Percentiles rank a stretch among this genome's conserved stretches.
Conservation (phyloP, 2,329 filamentous ascomycete genomes). For the Ceratocystiopsis sp. region DNA sequence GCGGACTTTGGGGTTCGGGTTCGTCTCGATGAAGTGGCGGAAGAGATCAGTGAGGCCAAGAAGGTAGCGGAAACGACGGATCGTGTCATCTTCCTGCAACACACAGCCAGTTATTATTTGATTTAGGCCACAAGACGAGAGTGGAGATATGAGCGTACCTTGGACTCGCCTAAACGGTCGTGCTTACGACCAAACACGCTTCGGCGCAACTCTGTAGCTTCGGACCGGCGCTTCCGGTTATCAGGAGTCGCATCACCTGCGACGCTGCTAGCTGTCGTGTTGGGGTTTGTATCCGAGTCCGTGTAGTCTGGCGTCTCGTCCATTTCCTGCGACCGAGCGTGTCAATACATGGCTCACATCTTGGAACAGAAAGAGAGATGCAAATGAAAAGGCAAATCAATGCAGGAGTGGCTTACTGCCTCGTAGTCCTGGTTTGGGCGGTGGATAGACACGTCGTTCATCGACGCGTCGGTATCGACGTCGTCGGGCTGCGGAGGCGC, state of each 20-base stretch:
- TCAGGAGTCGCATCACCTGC: slow-evolving; percentile 57
- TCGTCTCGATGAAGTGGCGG: slow-evolving; percentile 96
- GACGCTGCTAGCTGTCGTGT: slow-evolving; percentile 67
- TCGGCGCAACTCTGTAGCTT: slow-evolving; percentile 77
- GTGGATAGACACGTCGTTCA: slow-evolving; percentile 39
- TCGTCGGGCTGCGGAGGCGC: slow-evolving; percentile 15
- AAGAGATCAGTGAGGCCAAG: slow-evolving; percentile 92
- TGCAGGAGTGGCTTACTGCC: slow-evolving; percentile 25
- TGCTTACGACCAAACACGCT: slow-evolving; percentile 93
- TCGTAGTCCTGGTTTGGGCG: slow-evolving; percentile 23
- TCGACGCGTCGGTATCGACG: slow-evolving; percentile 44
- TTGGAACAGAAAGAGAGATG: background rate
- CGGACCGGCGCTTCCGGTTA: slow-evolving; percentile 69
- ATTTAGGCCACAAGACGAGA: background rate
- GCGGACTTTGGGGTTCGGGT: slow-evolving; percentile 85
- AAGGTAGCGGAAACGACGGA: slow-evolving; percentile 85
- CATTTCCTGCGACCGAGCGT: slow-evolving; percentile 27
- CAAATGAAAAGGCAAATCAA: background rate
- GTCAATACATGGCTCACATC: background rate
- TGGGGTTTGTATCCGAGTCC: slow-evolving; percentile 49
- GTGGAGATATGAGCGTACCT: slow-evolving; percentile 35
- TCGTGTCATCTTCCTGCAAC: slow-evolving; percentile 74
- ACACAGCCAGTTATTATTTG: background rate
- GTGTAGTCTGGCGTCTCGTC: slow-evolving; percentile 51
- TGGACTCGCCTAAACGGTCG: slow-evolving; percentile 77